Conservation (phyloP, 306 rosid species). For the Oemleria cerasiformis region DNA sequence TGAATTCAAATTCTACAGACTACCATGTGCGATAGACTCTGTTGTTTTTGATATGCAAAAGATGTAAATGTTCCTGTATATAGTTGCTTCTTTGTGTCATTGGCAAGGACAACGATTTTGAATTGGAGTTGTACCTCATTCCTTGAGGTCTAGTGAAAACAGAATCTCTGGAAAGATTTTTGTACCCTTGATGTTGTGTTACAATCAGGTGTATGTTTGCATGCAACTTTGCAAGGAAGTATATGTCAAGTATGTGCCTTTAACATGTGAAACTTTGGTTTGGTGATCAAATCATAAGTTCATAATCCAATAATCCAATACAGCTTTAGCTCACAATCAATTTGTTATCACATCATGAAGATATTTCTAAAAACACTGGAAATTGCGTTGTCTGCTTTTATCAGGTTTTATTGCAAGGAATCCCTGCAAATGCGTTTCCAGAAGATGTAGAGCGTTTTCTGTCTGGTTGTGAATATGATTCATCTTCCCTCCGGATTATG, state of each 20-base stretch:
- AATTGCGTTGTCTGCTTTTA: constrained; percentile 19
- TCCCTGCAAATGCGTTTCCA: constrained; percentile 29
- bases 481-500: constrained; percentile 41
- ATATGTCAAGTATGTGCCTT: not conserved
- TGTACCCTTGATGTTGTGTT: not conserved
- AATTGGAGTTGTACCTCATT: not conserved
- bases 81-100: not conserved
- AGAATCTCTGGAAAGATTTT: not conserved
- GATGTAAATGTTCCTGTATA: not conserved
- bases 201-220: not conserved
- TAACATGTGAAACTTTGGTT: not conserved
- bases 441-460: constrained; percentile 60
- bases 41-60: not conserved
- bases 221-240: not conserved
- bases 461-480: constrained; percentile 50
- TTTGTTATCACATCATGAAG: not conserved
- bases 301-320: not conserved
- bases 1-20: not conserved
- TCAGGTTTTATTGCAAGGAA: constrained; percentile 70
- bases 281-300: not conserved
- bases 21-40: not conserved
- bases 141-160: not conserved
- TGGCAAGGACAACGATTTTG: not conserved
- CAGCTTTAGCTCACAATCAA: not conserved
- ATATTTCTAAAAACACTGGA: not conserved